Base-by-base conservation (phyloP, 768 basidiomycete species). In the Cytidiella melzeri region DNA sequence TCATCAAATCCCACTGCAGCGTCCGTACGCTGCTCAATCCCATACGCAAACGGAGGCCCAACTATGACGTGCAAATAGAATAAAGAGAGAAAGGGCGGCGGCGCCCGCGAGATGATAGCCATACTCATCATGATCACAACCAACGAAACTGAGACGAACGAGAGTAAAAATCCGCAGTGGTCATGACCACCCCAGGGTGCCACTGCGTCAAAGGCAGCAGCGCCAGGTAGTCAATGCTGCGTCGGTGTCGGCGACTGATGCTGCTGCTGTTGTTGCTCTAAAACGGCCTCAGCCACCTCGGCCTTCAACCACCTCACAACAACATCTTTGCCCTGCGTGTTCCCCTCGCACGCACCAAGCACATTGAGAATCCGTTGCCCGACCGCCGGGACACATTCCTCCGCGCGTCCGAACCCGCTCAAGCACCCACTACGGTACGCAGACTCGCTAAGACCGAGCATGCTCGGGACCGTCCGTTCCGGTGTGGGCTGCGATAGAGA, bases 401-500 rank as follows among this genome's bases (percentile, higher is more conserved):
- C 87, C 34, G 87, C 88, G 47, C 85, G 72, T 12, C 83, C 80
- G 61, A 90, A 91, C 19, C 89, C 88, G 37, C 78, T 68, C 30
- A 92, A 66, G 63, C 82, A 89, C 30, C 76, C 77, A 55, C 71
- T 76, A 49, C 87, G 73, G 58, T 90, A 91, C 53, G 77, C 77
- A 6, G 71, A 74, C 56, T 83, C 85, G 0, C 75, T 57, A 5
- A 88, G 60, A 19, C 77, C 77, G 36, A 88, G 63, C 53, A 87
- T 70, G 18, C 67, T 57, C 10, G 82, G 64, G 42, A 89, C 74
- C 2, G 73, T 72, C 4, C 66, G 63, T 24, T 62, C 64, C 15
- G 7, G 30, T 7, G 61, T 57, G 4, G 65, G 59, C 24, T 58
- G 59, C 20, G 68, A 66, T 10, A 12, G n/a, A 15, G 23, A 18